Evolutionary conservation across 2,329 filamentous ascomycete species (phyloP).

Genomic region (Thielaviopsis euricoi): DNA sequence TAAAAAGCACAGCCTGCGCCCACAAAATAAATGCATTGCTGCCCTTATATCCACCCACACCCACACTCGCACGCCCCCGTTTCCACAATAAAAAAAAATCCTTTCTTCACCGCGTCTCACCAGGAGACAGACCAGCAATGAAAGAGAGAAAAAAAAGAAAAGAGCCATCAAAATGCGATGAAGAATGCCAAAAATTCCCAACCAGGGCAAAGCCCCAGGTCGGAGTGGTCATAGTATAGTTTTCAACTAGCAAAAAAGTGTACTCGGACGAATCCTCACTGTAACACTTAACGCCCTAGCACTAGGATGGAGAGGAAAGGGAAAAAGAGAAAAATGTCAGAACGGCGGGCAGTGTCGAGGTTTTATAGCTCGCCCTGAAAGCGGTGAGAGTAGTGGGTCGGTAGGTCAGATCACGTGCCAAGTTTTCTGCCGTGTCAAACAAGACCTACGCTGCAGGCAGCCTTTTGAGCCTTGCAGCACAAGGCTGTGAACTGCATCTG

Average conservation of each 20-base stretch:
- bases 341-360: conserved; percentile 10
- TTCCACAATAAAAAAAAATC: conserved; percentile 3
- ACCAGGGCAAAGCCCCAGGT: conserved; percentile 44
- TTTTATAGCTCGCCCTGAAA: conserved; percentile 21
- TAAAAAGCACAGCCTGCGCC: background rate
- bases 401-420: background rate
- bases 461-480: background rate
- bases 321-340: conserved; percentile 22
- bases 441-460: background rate
- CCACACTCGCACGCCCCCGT: too few species aligned
- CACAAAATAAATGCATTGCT: background rate
- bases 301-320: conserved; percentile 38
- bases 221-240: conserved; percentile 59
- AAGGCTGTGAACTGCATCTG: background rate
- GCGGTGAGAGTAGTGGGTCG: conserved; percentile 5
- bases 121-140: conserved; percentile 22
- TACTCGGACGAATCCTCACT: conserved; percentile 65
- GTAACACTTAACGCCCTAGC: conserved; percentile 63
- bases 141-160: conserved; percentile 23
- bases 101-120: conserved; percentile 26
- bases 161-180: conserved; percentile 15
- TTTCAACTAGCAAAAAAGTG: conserved; percentile 75
- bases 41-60: background rate
- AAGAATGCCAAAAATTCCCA: conserved; percentile 53
- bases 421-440: background rate